A percentile compares a stretch with the other conserved stretches of the same genome.
Conservation (phyloP, 164 flowering plant genomes). For the Stephania yunnanensis region DNA sequence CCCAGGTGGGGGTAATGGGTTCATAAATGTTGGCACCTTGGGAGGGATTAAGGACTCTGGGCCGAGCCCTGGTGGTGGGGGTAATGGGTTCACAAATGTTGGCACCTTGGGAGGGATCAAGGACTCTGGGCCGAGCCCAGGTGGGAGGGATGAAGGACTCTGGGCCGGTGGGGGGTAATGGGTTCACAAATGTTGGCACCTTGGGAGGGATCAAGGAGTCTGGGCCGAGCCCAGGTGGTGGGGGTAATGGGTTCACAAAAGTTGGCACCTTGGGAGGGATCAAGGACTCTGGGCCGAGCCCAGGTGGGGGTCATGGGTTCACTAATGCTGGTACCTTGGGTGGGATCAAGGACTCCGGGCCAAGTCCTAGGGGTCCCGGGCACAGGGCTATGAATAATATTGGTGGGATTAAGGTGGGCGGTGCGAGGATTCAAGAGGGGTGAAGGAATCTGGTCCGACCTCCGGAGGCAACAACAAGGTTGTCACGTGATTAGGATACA, state of each 20-base stretch:
- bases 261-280: slow-evolving; percentile 11
- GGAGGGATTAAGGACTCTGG: slow-evolving; percentile 21
- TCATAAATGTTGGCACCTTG: slow-evolving; percentile 2
- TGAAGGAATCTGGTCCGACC: background rate
- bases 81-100: background rate
- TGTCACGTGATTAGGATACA: background rate
- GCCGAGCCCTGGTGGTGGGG: slow-evolving; percentile 23
- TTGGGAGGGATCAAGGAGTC: slow-evolving; percentile 15
- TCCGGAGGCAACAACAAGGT: background rate
- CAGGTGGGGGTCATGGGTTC: background rate
- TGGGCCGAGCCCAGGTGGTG: slow-evolving; percentile 9
- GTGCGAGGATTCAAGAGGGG: background rate
- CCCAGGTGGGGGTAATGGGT: background rate
- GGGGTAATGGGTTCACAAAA: background rate
- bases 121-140: background rate
- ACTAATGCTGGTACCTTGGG: slow-evolving; percentile 5
- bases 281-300: background rate
- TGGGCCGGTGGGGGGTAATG: background rate
- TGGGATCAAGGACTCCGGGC: slow-evolving; percentile 7
- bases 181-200: background rate
- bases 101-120: slow-evolving; percentile 14
- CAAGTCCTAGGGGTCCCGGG: background rate
- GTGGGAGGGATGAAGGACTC: slow-evolving; percentile 5
- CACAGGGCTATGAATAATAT: background rate
- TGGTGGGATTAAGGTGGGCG: background rate